These are phyloP conservation scores for Cyclocybe aegerita DNA, from an alignment of 768 basidiomycete species.

Conservation along the genomic window DNA sequence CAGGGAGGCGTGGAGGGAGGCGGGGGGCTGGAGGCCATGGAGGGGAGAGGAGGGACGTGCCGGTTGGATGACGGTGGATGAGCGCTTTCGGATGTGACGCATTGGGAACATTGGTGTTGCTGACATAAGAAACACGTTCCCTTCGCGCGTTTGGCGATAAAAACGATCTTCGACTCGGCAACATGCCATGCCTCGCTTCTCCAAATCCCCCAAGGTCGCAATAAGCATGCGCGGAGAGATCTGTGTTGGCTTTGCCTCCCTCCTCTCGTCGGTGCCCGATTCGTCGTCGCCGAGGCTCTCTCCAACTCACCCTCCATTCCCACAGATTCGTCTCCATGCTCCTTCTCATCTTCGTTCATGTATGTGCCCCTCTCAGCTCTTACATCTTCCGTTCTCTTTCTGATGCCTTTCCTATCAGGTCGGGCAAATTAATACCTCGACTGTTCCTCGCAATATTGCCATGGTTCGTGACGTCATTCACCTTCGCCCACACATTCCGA, in stretches of 20 bases:
- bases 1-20: not conserved
- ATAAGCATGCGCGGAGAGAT: conserved; percentile 68
- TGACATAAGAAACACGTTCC: conserved; percentile 35
- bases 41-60: not conserved
- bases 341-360: conserved; percentile 82
- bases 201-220: conserved; percentile 18
- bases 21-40: not conserved
- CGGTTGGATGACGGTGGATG: too few relatives aligned
- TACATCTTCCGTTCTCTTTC: conserved; percentile 8
- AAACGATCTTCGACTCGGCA: conserved; percentile 5
- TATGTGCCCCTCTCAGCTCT: conserved; percentile 31
- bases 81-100: conserved; percentile 10
- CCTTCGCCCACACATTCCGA: not conserved
- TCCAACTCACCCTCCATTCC: conserved; percentile 11
- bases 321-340: conserved; percentile 46
- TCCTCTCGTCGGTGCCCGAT: conserved; percentile 60
- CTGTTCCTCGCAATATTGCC: conserved; percentile 66
- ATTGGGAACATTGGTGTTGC: conserved; percentile 12
- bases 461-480: conserved; percentile 50
- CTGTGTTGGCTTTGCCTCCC: conserved; percentile 69
- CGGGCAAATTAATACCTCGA: conserved; percentile 79
- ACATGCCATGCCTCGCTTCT: conserved; percentile 19
- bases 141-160: conserved; percentile 16
- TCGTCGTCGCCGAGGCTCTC: conserved; percentile 12
- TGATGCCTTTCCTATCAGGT: conserved; percentile 45